Evolutionary conservation across 768 basidiomycete genomes (phyloP), one percentile per base, ranked within the genome.

Genomic region (Tylopilus cervinicoccineus): DNA sequence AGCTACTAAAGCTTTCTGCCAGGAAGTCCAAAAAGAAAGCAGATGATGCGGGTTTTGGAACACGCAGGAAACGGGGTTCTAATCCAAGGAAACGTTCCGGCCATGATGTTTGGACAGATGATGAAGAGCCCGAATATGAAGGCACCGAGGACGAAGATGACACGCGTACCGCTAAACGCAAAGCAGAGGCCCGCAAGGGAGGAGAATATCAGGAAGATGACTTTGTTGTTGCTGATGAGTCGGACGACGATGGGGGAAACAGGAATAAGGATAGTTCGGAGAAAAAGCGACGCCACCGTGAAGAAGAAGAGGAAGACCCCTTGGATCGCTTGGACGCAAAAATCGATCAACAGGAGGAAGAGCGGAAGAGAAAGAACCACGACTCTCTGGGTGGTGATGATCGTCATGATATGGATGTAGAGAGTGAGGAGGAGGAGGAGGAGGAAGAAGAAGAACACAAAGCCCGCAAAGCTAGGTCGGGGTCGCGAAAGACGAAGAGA

Each of bases 121-220:
- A 89, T 56, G 84, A 89, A 20, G 81, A 78, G 12, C 76, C 72
- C 6, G 75, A 64, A 29, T 77, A 81, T 27, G 77, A 73, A 26
- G 77, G 73, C 42, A 77, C 78, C 2, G 83, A 83, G 28, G 83
- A 83, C 17, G 82, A 82, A 8, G 76, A 81, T n/a, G 77, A 77
- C 0, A 68, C 71, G 20, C 56, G 58, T 47, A 55, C 60, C 41
- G 43, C 62, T 45, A 78, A 81, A 65, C 70, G 76, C 54, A 78
- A 78, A 62, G 58, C 59, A 43, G 60, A 62, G 13, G 68, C 71
- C n/a, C 76, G 76, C 46, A 78, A 76, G 45, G 74, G 80, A 5
- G 80, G 79, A 19, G 86, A 89, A 36, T 92, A 92, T 56, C 85
- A 88, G 62, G 81, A 84, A 49, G 89, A 93, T 61, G 89, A 89